Conservation (phyloP, 768 basidiomycete genomes). For the Pholiota conissans region DNA sequence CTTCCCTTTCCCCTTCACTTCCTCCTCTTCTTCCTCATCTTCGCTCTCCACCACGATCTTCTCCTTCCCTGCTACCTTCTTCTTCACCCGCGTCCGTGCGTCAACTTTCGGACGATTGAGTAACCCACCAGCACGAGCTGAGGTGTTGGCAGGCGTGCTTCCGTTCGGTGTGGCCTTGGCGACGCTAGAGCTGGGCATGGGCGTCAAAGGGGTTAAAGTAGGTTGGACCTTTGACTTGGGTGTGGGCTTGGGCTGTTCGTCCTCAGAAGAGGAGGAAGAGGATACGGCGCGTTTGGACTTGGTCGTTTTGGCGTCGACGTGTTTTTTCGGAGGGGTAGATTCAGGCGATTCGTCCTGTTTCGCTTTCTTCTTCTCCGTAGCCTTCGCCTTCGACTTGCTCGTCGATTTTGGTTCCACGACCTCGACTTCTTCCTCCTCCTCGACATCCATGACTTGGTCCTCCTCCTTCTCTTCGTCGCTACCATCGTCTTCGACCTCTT, state of each 20-base stretch:
- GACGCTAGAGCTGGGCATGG: neutral
- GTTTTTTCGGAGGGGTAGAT: neutral
- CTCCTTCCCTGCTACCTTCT: conserved; percentile 8
- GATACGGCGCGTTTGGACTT: neutral
- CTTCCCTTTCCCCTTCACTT: conserved; percentile 6
- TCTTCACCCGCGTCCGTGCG: conserved; percentile 27
- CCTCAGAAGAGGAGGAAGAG: neutral
- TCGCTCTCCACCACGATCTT: conserved; percentile 14
- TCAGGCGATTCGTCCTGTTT: neutral
- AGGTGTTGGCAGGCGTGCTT: neutral
- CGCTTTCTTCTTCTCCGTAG: neutral
- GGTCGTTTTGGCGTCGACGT: neutral
- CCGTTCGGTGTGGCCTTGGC: neutral
- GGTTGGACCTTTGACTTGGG: neutral
- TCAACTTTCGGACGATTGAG: conserved; percentile 21
- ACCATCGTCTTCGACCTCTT: neutral
- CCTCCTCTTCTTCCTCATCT: conserved; percentile 16
- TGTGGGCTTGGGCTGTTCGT: neutral
- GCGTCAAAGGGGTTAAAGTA: neutral
- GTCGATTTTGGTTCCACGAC: conserved; percentile 1
- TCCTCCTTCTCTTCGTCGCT: conserved; percentile 3
- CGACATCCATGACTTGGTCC: conserved; percentile 1
- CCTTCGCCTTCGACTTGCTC: neutral
- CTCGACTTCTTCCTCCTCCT: conserved; percentile 4
- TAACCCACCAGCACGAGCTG: conserved; percentile 6